These are phyloP conservation scores for Serendipita vermifera DNA, from an alignment of 768 basidiomycete genomes.

Conservation along the genomic window DNA sequence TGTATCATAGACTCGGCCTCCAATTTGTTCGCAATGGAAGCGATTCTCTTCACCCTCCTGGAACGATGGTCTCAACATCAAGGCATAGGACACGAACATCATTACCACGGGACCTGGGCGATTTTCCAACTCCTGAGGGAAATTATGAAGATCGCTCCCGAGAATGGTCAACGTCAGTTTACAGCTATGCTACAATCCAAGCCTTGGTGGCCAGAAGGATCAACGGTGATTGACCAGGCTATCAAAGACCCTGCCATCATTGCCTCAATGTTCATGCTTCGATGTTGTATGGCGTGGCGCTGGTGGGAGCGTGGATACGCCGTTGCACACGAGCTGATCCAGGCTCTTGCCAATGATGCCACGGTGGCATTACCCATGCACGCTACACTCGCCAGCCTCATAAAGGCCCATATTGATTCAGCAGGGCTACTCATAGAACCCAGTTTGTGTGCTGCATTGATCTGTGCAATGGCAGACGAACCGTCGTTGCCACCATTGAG, in stretches of 20 bases:
- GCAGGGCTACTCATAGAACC: too few relatives aligned
- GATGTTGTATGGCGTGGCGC: neutral
- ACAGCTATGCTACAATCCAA: neutral
- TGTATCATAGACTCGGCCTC: neutral
- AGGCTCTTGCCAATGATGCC: neutral
- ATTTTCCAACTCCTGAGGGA: neutral
- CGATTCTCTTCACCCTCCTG: neutral
- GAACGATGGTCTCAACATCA: neutral
- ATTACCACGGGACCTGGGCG: neutral
- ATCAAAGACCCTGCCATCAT: neutral
- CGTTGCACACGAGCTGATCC: neutral
- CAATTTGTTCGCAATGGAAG: neutral
- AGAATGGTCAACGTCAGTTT: neutral
- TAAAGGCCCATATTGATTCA: too few relatives aligned
- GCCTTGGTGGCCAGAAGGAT: neutral
- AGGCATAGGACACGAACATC: neutral
- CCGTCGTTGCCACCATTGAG: neutral
- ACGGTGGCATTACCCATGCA: too few relatives aligned
- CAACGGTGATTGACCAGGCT: neutral
- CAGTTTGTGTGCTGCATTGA: too few relatives aligned
- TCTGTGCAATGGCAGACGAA: neutral
- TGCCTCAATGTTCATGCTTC: neutral
- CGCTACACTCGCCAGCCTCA: too few relatives aligned
- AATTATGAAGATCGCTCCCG: neutral
- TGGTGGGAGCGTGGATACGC: conserved; percentile 3